phyloP scores from a whole-genome alignment of 768 basidiomycete genomes.

The Tricholoma bakamatsutake region DNA sequence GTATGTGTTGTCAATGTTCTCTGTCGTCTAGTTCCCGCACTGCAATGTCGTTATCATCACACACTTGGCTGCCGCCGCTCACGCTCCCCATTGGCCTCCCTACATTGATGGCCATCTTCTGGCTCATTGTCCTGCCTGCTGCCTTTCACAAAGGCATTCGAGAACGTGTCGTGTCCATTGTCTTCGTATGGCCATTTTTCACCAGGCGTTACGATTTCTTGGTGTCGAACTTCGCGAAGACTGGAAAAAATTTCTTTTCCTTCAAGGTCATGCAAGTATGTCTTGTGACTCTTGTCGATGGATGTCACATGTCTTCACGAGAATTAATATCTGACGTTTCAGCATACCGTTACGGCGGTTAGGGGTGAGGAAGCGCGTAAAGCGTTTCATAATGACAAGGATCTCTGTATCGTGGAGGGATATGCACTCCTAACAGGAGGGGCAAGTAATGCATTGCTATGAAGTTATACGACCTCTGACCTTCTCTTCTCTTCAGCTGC shows the following conservation, averaged over 20 bases:
- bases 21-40: no score
- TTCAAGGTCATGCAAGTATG: no score
- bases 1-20: no score
- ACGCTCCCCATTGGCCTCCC: no score
- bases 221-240: background rate
- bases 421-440: conserved; percentile 29
- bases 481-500: no score
- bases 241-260: background rate
- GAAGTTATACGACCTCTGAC: background rate
- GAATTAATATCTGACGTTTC: background rate
- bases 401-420: conserved; percentile 25
- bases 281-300: no score
- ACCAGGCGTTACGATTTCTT: background rate
- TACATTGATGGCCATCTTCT: no score
- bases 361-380: conserved; percentile 26
- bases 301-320: no score
- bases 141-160: background rate
- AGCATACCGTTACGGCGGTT: conserved; percentile 21
- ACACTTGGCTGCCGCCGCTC: no score
- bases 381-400: conserved; percentile 24
- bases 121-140: no score
- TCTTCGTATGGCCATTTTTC: background rate
- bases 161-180: background rate
- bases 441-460: conserved; percentile 8
- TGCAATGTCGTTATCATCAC: no score